Conservation (phyloP, 139 green algal species). For the Zygnema cylindricum region DNA sequence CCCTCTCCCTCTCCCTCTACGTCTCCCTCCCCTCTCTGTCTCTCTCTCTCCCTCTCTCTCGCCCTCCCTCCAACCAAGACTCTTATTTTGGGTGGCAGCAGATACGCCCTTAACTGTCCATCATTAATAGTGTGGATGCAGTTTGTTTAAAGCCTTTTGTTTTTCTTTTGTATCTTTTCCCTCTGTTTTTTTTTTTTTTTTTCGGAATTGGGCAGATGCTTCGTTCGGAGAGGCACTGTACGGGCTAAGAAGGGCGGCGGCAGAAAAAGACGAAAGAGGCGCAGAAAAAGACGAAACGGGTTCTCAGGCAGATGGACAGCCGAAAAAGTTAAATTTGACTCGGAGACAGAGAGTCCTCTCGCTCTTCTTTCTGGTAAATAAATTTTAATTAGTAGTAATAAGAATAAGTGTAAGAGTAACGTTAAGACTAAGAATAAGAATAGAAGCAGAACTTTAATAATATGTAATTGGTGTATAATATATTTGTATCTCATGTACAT, state of each 20-base stretch:
- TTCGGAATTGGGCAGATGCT: slow-evolving; percentile 28
- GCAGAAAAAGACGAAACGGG: neutral
- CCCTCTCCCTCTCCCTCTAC: neutral
- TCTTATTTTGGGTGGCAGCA: no score
- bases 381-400: no score
- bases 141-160: no score
- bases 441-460: neutral
- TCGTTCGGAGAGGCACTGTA: slow-evolving; percentile 59
- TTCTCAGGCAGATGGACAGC: neutral
- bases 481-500: neutral
- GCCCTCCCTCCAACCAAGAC: no score
- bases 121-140: no score
- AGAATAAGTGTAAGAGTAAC: no score
- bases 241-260: slow-evolving; percentile 32
- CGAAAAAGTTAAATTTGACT: neutral
- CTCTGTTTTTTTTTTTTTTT: neutral
- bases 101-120: no score
- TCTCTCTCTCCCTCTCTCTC: neutral
- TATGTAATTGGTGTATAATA: neutral
- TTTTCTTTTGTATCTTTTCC: neutral
- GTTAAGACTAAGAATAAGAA: no score
- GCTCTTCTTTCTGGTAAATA: slow-evolving; percentile 56
- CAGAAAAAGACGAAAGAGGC: neutral
- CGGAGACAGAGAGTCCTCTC: slow-evolving; percentile 44
- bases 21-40: neutral